phyloP scores from a whole-genome alignment of 2,329 filamentous ascomycete genomes.

The Ilyonectria sp. region DNA sequence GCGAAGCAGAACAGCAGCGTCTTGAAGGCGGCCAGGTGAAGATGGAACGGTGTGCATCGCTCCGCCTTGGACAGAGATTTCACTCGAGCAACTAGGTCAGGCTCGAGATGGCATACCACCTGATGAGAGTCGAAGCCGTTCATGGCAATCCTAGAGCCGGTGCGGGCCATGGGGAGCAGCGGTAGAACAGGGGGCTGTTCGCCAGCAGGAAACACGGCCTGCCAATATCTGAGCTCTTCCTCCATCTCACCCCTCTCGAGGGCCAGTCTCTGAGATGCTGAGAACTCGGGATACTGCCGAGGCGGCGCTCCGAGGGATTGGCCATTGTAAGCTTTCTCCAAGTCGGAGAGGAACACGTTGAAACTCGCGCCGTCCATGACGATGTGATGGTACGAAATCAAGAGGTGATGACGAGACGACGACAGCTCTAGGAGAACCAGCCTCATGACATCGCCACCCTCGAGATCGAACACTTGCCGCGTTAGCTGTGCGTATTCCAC shows the following conservation, averaged over 20 bases:
- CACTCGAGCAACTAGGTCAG: not conserved
- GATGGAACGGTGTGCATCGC: slow-evolving; percentile 21
- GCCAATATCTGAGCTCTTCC: not conserved
- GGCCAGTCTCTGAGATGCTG: not conserved
- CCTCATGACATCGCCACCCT: too few relatives aligned
- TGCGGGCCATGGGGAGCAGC: not conserved
- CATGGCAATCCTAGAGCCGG: not conserved
- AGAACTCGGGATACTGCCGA: not conserved
- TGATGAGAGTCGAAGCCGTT: not conserved
- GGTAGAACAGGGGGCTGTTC: not conserved
- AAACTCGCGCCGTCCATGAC: too few relatives aligned
- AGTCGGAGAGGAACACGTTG: too few relatives aligned
- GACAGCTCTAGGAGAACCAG: too few relatives aligned
- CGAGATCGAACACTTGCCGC: too few relatives aligned
- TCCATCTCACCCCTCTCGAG: not conserved
- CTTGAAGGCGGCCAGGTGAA: slow-evolving; percentile 19
- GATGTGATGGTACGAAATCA: too few relatives aligned
- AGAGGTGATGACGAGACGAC: too few relatives aligned
- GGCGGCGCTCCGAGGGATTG: not conserved
- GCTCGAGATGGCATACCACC: not conserved
- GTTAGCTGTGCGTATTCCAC: too few relatives aligned
- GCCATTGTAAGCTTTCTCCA: too few relatives aligned
- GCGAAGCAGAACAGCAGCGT: slow-evolving; percentile 14
- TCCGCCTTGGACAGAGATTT: slow-evolving; percentile 15
- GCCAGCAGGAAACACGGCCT: not conserved